These are phyloP conservation scores for Apiotrichum brassicae DNA, from an alignment of 1,284 basidiomycete species.

Conservation along the genomic window DNA sequence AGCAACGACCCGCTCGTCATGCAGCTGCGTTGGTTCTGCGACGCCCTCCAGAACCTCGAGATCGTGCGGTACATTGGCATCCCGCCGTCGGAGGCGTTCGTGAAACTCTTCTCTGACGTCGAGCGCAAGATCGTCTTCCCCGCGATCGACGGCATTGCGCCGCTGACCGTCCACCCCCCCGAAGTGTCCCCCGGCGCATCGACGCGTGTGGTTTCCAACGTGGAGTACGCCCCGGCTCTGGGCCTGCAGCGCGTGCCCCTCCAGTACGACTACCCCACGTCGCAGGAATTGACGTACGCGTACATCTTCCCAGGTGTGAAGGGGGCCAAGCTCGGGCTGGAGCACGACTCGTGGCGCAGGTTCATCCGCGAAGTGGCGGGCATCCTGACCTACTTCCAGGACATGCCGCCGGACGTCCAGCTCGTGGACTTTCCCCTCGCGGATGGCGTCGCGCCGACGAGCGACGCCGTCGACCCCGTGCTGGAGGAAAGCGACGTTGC, in stretches of 20 bases:
- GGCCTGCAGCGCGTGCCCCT: neutral
- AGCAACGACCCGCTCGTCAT: neutral
- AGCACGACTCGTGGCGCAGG: neutral
- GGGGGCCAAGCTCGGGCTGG: neutral
- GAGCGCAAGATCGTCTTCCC: constrained; percentile 1
- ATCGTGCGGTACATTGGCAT: neutral
- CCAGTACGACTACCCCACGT: neutral
- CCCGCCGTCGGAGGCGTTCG: neutral
- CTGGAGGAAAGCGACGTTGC: neutral
- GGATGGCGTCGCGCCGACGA: neutral
- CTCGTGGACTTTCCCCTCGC: neutral
- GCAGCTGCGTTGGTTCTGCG: neutral
- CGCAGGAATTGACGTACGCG: neutral
- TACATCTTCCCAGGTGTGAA: neutral
- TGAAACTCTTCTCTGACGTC: neutral
- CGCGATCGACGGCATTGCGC: neutral
- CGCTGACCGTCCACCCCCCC: neutral
- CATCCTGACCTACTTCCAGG: constrained; percentile 1
- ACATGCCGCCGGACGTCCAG: neutral
- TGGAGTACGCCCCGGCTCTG: neutral
- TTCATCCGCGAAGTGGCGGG: constrained; percentile 1
- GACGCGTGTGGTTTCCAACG: neutral
- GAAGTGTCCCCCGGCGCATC: neutral
- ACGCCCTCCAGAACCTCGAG: constrained; percentile 1
- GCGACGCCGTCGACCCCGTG: no score